Base-by-base conservation (phyloP, 768 basidiomycete genomes). In the Scleroderma bovista region DNA sequence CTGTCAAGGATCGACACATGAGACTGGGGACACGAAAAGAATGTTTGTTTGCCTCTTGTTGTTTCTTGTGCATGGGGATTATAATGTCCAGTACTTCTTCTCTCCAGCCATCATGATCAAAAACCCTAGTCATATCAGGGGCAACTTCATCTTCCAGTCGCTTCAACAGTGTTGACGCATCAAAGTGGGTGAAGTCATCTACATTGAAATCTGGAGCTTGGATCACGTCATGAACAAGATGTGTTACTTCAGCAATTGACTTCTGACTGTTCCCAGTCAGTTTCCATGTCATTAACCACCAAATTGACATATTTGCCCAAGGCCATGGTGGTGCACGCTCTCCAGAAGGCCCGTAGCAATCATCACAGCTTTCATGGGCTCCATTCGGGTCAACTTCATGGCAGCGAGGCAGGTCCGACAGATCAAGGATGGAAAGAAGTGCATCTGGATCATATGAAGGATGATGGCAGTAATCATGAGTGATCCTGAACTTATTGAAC, bases 371-470 rank as follows among this genome's bases (percentile, higher is more conserved):
- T 29, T 29, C 26, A 29, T 29, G 26, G 9, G 26, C 26, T n/a
- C n/a, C n/a, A n/a, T n/a, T n/a, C n/a, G n/a, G n/a, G n/a, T n/a
- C n/a, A n/a, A n/a, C n/a, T n/a, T n/a, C n/a, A n/a, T n/a, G n/a
- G n/a, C n/a, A n/a, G n/a, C n/a, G n/a, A n/a, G n/a, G n/a, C n/a
- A n/a, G n/a, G n/a, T n/a, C n/a, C n/a, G n/a, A n/a, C n/a, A n/a
- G 90, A 92, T 88, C 16, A 96, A 99, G 70, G 96, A 99, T 70
- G 96, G 98, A 72, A 99, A 98, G 68, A 4, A 5, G 26, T 29
- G 26, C 26, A n/a, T 29, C 26, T 9, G 9, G 26, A 29, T 29
- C 26, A 29, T 29, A 29, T 5, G 26, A 29, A 9, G 26, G 26
- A 4, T 9, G 4, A 29, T 29, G 26, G 4, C 26, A 29, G 9